Evolutionary conservation across 2,329 filamentous ascomycete species (phyloP), one percentile per base, ranked within the genome.

Genomic region (Penicillium sp.): DNA sequence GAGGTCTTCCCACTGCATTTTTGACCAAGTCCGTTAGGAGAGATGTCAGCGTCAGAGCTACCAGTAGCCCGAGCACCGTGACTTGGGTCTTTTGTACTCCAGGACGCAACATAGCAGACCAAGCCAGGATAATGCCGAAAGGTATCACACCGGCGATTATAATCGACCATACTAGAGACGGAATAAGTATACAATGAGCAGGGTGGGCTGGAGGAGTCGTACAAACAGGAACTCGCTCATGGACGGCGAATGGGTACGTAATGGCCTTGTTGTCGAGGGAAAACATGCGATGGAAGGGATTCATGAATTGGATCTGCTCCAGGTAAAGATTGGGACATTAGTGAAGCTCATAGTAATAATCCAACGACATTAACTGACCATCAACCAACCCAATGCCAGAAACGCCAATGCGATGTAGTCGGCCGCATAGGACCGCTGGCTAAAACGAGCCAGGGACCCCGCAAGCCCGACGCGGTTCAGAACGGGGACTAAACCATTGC

Each of bases 241-340:
- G 71, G 46, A 85, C 77, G 18, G 93, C 89, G 69, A 95, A 86
- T 0, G 93, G 93, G 62, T 86, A 96, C 54, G 88, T 84, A 49
- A 97, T 89, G 40, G 82, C 76, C 20, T 87, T 78, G 65, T 97
- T 89, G 65, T 89, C 86, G 52, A 97, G 79, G 54, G 82, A 86
- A 72, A 98, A 97, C 81, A 96, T 86, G 70, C 88, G 89, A 67
- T 97, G 89, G 66, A 97, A 97, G 0, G 93, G 93, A 50, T 85
- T 83, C 58, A 87, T 78, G 55, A 86, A 76, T 68, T 82, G 76
- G 35, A 88, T 76, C 78, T 87, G 36, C 6, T 42, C 3, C 13
- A 22, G 5, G 4, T 4, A 40, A 5, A 35, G 3, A 13, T 11
- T n/a, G 16, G 2, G 10, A 7, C 11, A 37, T 50, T 26, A 55